phyloP scores from a whole-genome alignment of 2,329 filamentous ascomycete genomes.

The Tolypocladium inflatum region DNA sequence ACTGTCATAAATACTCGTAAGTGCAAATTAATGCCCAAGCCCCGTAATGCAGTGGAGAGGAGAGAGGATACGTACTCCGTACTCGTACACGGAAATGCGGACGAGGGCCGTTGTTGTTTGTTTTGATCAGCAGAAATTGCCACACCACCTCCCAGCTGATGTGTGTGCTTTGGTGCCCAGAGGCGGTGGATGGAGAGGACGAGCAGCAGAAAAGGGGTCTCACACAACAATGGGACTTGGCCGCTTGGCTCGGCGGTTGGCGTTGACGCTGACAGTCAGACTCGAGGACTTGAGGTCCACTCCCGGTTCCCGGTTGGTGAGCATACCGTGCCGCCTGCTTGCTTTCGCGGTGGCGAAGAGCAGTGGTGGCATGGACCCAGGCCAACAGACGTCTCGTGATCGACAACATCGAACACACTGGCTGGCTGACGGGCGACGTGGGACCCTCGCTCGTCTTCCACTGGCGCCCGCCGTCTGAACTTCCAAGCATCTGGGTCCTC shows the following conservation, averaged over 20 bases:
- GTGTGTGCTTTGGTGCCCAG: not conserved
- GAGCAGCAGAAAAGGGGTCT: not conserved
- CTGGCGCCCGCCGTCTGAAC: not conserved
- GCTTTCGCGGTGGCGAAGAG: not conserved
- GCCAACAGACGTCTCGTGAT: not conserved
- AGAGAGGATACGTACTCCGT: slow-evolving; percentile 2
- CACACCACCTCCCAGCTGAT: not conserved
- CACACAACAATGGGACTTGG: not conserved
- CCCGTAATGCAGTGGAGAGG: slow-evolving; percentile 11
- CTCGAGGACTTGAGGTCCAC: not conserved
- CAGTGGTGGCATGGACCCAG: not conserved
- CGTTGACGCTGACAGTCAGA: not conserved
- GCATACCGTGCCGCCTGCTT: not conserved
- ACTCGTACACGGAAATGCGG: slow-evolving; percentile 1
- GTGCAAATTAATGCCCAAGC: slow-evolving; percentile 1
- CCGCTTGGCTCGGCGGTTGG: not conserved
- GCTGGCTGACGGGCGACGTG: not conserved
- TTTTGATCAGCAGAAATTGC: slow-evolving; percentile 18
- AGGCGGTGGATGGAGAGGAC: not conserved
- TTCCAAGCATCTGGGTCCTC: not conserved
- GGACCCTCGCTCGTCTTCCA: not conserved
- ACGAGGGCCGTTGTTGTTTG: slow-evolving; percentile 13
- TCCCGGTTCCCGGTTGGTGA: not conserved
- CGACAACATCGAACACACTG: not conserved
- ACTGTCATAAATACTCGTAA: not conserved